Evolutionary conservation across 164 flowering plant genomes (phyloP), one percentile per base, ranked within the genome.

Genomic region (Buxus sempervirens): DNA sequence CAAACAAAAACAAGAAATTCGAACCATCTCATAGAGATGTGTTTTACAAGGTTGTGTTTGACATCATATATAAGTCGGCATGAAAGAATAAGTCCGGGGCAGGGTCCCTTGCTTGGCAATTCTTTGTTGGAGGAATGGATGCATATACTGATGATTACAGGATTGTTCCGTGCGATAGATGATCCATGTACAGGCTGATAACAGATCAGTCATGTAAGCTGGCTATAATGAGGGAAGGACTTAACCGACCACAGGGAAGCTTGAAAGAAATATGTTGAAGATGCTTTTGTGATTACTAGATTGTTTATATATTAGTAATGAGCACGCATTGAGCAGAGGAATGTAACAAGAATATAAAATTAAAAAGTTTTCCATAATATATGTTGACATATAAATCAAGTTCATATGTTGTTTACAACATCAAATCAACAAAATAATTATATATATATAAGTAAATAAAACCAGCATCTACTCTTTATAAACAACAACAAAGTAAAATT

Each of bases 101-200:
- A 5, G 98, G 98, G 55, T 77, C 94, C 24, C 76, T 91, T 27
- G 63, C 82, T 58, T 93, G 98, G 98, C 98, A 93, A 78, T 79
- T 89, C 63, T 57, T 93, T 57, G 90, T 88, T 23, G 84, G 76
- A 75, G 97, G 93, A 73, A 90, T 91, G 97, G 91, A 93, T 57
- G 88, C 84, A 65, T 91, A 74, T 64, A 82, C 81, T 28, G 98
- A 93, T 65, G 97, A 87, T 45, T 90, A 84, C n/a, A n/a, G n/a
- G n/a, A n/a, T 91, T 18, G 83, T 91, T n/a, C 97, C 98, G 2
- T 84, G 89, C 86, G 84, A 90, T 69, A 81, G 82, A 27, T 63
- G 82, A 48, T 60, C 88, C 20, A 83, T 73, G 0, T 80, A 84
- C 61, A 72, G 42, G 54, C 62, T 91, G 23, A 71, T 91, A 54